These are phyloP conservation scores for Murraya koenigii DNA, from an alignment of 345 rosid genomes.

Conservation along the genomic window DNA sequence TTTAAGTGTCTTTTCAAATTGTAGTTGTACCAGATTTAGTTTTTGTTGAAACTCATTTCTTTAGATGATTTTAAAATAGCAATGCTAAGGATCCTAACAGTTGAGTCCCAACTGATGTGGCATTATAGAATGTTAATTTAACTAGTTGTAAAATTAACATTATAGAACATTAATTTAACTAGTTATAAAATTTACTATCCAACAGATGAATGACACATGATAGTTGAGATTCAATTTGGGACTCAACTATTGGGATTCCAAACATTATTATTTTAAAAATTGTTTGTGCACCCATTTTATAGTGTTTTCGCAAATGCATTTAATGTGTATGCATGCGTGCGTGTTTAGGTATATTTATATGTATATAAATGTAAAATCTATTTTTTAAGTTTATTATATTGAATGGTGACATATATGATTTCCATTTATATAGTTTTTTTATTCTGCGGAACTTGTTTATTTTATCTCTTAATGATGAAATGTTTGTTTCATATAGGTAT, in stretches of 20 bases:
- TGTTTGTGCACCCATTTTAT: not conserved
- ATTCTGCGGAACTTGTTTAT: not conserved
- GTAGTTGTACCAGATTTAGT: not conserved
- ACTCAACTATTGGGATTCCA: no score
- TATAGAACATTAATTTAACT: no score
- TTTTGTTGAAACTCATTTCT: not conserved
- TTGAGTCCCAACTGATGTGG: no score
- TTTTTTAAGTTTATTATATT: not conserved
- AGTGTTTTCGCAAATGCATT: not conserved
- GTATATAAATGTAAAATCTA: not conserved
- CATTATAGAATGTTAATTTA: no score
- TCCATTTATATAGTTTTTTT: not conserved
- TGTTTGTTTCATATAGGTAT: slow-evolving; percentile 47
- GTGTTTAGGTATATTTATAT: not conserved
- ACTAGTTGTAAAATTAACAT: no score
- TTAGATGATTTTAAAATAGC: not conserved
- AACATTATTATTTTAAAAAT: no score
- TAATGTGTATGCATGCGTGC: not conserved
- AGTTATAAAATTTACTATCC: no score
- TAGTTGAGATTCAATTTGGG: no score
- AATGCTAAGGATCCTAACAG: no score
- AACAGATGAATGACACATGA: no score
- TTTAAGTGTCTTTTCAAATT: not conserved
- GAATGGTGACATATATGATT: not conserved
- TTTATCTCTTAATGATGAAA: not conserved